Base-by-base conservation (phyloP, 192 early-diverging fungal species). In the Coemansia erecta region DNA sequence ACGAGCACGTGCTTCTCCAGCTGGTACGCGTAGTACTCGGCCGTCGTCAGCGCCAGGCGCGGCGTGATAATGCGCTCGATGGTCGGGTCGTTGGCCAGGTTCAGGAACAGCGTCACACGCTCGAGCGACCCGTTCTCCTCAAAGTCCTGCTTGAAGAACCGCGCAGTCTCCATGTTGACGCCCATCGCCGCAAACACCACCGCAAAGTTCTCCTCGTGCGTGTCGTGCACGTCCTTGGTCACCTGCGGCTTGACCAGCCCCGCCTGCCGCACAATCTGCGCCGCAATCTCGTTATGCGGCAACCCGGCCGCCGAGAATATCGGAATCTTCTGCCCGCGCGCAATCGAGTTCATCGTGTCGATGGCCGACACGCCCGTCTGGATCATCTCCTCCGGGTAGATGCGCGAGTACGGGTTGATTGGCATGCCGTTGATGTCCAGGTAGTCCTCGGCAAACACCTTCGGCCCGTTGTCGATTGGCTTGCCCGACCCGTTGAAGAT, bases 131-230 rank as follows among this genome's bases (percentile, higher is more conserved):
- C 97, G 82, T 98, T 97, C 80, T 99, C 97, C 74, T 98, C 97
- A 80, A 99, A 99, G 81, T 99, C 97, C 83, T 99, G 97, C 79
- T 97, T 99, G 79, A 99, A 99, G 87, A 94, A 99, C 47, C 97
- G 87, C 54, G 95, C 97, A 10, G 97, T 97, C 77, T 99, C 97
- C 93, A 99, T 94, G 82, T 99, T 99, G 57, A 99, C 97, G 78
- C 97, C 97, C 97, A 99, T 99, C 52, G 97, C 97, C 22, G 91
- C 97, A 71, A 99, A 99, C 26, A 99, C 97, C 59, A 99, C 95
- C 48, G 97, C 92, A 82, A 99, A 99, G 80, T 99, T 99, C 70
- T 99, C 95, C 72, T 96, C 93, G 72, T 97, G 94, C 53, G 85
- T 91, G 68, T 99, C 97, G 56, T 91, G 84, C 24, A 96, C 90